Conservation (phyloP, 73 alveolate species). For the Urostyla sp. region DNA sequence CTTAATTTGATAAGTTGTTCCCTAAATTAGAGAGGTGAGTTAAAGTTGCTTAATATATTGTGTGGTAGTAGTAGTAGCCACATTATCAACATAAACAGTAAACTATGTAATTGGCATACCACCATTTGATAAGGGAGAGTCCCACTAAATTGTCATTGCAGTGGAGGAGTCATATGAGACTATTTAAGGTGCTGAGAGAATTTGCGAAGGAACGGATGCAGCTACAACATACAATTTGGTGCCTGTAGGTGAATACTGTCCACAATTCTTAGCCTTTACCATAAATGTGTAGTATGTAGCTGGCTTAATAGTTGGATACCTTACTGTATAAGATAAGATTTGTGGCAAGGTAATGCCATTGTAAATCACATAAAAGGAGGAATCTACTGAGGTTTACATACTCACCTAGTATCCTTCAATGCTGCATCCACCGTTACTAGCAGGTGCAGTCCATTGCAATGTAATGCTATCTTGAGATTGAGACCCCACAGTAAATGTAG, state of each 20-base stretch:
- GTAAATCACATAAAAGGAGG: slow-evolving; percentile 66
- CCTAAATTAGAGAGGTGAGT: slow-evolving; percentile 55
- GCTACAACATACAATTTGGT: slow-evolving; percentile 50
- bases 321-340: slow-evolving; percentile 46
- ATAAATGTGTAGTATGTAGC: slow-evolving; percentile 65
- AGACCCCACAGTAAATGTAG: slow-evolving; percentile 59
- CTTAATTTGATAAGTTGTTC: slow-evolving; percentile 63
- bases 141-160: slow-evolving; percentile 59
- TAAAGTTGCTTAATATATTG: background rate
- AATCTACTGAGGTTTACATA: slow-evolving; percentile 62
- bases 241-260: slow-evolving; percentile 41
- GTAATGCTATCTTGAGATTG: slow-evolving; percentile 50
- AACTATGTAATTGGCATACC: slow-evolving; percentile 67
- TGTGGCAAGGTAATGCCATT: slow-evolving; percentile 67
- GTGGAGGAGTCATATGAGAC: slow-evolving; percentile 49
- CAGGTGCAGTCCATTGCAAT: slow-evolving; percentile 75
- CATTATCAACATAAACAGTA: slow-evolving; percentile 62
- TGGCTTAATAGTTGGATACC: slow-evolving; percentile 59
- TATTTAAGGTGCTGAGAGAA: slow-evolving; percentile 57
- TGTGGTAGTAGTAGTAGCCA: background rate
- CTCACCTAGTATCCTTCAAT: slow-evolving; percentile 73
- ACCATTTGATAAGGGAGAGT: slow-evolving; percentile 68
- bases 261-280: slow-evolving; percentile 75
- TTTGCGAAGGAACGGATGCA: slow-evolving; percentile 75
- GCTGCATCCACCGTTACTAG: slow-evolving; percentile 73